Base-by-base conservation (phyloP, 176 grass and related monocot genomes). In the Carex scoparia region DNA sequence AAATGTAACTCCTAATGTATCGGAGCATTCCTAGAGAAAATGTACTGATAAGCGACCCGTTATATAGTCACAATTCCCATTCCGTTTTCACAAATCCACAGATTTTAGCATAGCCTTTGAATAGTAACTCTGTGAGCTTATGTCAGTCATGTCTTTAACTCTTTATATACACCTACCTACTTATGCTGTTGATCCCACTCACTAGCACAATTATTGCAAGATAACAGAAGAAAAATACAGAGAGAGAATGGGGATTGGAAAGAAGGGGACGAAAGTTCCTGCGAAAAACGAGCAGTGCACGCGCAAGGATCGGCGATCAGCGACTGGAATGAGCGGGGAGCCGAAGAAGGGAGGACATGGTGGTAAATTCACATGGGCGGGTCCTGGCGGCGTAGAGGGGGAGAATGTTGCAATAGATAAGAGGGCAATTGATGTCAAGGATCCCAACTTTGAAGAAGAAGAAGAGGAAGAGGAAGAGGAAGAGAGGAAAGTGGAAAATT, bases 281-380 rank as follows among this genome's bases (percentile, higher is more conserved):
- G 85, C 85, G 57, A 66, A 35, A 9, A 16, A 66, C 4, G 79
- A 80, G 28, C 84, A 90, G 18, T 33, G 12, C 28, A 18, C 54
- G 33, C 88, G 91, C 30, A 93, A 92, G 86, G 95, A 98, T 81
- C 91, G 95, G 87, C 87, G 90, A 79, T 98, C 92, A 11, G 88
- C 82, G 53, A 79, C 91, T 8, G 92, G 95, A 18, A 90, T 94
- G 91, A 98, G 32, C 88, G 92, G 95, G 27, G 89, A 88, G 31
- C 87, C 92, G 61, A 98, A 94, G 89, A 98, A 98, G 80, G 93
- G 95, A 80, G 93, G 95, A 38, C 91, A 94, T 69, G 95, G 95
- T 61, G 95, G 92, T 51, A 98, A 94, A 87, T 98, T 94, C 91
- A 98, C 95, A 27, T 98, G 95, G 95, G 95, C 89, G 70, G 95